Conservation (phyloP, 169 alveolate species). For the Theileria orientalis region DNA sequence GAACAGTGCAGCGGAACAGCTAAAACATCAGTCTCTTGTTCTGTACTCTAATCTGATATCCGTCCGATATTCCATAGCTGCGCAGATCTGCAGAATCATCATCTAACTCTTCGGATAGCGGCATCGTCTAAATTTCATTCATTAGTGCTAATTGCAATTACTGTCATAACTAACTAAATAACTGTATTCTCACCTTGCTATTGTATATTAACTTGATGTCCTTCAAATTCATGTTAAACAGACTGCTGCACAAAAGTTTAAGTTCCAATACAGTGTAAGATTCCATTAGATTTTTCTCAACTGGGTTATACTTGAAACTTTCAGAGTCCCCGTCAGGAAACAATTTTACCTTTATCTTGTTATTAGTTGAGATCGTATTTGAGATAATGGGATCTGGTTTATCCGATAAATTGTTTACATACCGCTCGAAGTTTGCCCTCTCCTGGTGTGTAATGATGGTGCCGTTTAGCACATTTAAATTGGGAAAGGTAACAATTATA, state of each 20-base stretch:
- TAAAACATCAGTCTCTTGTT: background rate
- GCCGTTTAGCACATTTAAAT: slow-evolving; percentile 48
- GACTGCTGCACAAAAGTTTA: slow-evolving; percentile 43
- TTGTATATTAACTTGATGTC: slow-evolving; percentile 45
- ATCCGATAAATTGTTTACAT: slow-evolving; percentile 28
- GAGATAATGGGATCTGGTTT: background rate
- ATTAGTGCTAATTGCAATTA: background rate
- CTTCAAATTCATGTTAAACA: slow-evolving; percentile 13
- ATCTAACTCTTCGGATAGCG: slow-evolving; percentile 49
- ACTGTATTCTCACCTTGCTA: slow-evolving; percentile 38
- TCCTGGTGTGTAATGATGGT: slow-evolving; percentile 30
- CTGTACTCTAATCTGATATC: slow-evolving; percentile 45
- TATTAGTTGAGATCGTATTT: background rate
- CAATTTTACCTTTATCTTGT: slow-evolving; percentile 10
- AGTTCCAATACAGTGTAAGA: slow-evolving; percentile 43
- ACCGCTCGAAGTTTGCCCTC: slow-evolving; percentile 57
- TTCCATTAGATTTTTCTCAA: slow-evolving; percentile 18
- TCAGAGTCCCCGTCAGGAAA: slow-evolving; percentile 65
- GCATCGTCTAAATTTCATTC: slow-evolving; percentile 40
- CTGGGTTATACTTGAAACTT: slow-evolving; percentile 14
- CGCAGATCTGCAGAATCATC: slow-evolving; percentile 38
- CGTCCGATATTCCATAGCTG: slow-evolving; percentile 43
- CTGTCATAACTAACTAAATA: background rate
- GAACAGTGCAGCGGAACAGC: slow-evolving; percentile 2
- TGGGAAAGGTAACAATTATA: slow-evolving; percentile 42